These are phyloP conservation scores for Shiraia sp. DNA, from an alignment of 2,329 filamentous ascomycete species.

Conservation along the genomic window DNA sequence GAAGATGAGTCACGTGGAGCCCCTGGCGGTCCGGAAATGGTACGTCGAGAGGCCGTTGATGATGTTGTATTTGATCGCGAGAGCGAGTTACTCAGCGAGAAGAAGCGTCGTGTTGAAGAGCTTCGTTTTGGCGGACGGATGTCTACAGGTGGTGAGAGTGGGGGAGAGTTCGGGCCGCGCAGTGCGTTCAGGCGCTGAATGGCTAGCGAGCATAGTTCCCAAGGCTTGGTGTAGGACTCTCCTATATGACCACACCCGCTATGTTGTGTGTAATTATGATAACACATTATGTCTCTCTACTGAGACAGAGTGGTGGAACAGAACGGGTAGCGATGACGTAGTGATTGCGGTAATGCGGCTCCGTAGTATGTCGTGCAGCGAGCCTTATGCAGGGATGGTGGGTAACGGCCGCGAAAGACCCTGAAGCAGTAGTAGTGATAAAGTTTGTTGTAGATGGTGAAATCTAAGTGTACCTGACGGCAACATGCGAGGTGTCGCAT, in stretches of 20 bases:
- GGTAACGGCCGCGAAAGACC: conserved; percentile 8
- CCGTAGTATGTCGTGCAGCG: conserved; percentile 1
- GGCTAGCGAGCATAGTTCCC: conserved; percentile 34
- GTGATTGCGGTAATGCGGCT: conserved; percentile 1
- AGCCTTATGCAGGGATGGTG: conserved; percentile 7
- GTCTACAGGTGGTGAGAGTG: conserved; percentile 19
- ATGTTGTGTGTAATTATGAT: conserved; percentile 39
- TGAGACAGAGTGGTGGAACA: neutral
- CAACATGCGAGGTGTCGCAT: too few species aligned
- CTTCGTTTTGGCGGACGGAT: conserved; percentile 19
- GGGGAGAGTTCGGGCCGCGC: conserved; percentile 35
- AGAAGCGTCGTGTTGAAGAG: conserved; percentile 29
- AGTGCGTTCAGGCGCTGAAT: conserved; percentile 23
- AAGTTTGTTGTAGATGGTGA: conserved; percentile 2
- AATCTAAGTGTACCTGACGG: neutral
- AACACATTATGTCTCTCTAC: conserved; percentile 26
- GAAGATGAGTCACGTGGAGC: conserved; percentile 17
- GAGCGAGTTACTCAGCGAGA: conserved; percentile 28
- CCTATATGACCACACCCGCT: conserved; percentile 42
- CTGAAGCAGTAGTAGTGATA: conserved; percentile 3
- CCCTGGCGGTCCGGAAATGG: conserved; percentile 17
- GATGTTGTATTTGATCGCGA: conserved; percentile 25
- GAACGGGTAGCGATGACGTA: conserved; percentile 12
- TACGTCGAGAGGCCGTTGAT: conserved; percentile 22
- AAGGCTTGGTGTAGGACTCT: conserved; percentile 26